Evolutionary conservation across 345 rosid genomes (phyloP).

Genomic region (Balakata baccata): DNA sequence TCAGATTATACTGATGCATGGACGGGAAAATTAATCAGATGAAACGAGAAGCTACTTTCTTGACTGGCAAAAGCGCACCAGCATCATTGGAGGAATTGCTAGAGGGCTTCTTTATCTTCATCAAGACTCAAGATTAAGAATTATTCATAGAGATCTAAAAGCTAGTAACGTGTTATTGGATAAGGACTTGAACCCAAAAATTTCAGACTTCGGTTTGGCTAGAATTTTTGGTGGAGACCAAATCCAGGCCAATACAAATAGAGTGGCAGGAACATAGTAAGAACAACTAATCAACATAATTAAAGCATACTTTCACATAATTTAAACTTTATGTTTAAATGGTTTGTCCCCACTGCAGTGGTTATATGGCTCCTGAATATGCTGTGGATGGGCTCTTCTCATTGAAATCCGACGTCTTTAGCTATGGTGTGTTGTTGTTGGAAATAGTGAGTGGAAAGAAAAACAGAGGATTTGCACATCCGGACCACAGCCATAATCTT

Average conservation of each 20-base stretch:
- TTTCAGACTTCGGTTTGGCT: constrained; percentile 24
- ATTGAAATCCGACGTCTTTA: constrained; percentile 21
- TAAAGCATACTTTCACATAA: constrained; percentile 1
- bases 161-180: constrained; percentile 21
- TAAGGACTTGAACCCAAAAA: constrained; percentile 20
- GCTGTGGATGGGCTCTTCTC: constrained; percentile 25
- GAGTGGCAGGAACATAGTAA: constrained; percentile 25
- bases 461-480: constrained; percentile 21
- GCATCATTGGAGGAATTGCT: constrained; percentile 43
- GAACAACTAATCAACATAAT: constrained; percentile 20
- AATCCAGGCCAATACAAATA: constrained; percentile 20
- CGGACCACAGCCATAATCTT: constrained; percentile 17
- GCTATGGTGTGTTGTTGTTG: constrained; percentile 19
- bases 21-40: constrained; percentile 24
- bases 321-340: constrained; percentile 8
- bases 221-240: constrained; percentile 18
- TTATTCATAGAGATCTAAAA: constrained; percentile 44
- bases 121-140: constrained; percentile 44
- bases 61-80: constrained; percentile 28
- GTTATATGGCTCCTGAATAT: constrained; percentile 26
- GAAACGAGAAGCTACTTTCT: constrained; percentile 16
- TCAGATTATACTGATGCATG: background rate
- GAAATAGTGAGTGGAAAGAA: constrained; percentile 19
- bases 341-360: constrained; percentile 18
- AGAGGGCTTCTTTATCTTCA: constrained; percentile 51